phyloP scores from a whole-genome alignment of 2,329 filamentous ascomycete genomes.

The Phialemoniopsis sp. region DNA sequence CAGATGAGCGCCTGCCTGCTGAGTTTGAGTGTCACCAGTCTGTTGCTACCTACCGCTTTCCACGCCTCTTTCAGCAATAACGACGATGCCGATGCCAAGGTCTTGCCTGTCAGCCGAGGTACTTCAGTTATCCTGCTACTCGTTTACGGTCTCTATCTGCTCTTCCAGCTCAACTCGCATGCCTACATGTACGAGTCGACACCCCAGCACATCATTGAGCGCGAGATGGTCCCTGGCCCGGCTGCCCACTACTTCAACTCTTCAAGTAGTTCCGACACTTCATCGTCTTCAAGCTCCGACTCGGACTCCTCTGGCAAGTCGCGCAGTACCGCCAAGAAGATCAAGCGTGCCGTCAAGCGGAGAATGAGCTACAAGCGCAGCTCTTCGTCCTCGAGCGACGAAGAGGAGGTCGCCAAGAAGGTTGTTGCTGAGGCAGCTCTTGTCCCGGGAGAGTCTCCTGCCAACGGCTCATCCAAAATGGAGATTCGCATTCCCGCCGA shows the following conservation, averaged over 20 bases:
- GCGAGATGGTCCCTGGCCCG: constrained; percentile 64
- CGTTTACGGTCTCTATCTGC: constrained; percentile 69
- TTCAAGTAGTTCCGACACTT: constrained; percentile 34
- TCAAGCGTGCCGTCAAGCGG: constrained; percentile 57
- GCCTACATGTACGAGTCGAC: constrained; percentile 65
- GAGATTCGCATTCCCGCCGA: neutral
- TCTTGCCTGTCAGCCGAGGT: constrained; percentile 70
- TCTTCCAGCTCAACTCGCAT: constrained; percentile 73
- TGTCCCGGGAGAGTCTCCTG: neutral
- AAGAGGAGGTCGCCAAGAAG: constrained; percentile 20
- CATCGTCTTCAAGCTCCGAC: constrained; percentile 45
- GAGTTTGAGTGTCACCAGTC: constrained; percentile 52
- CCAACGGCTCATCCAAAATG: neutral
- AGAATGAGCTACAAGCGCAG: constrained; percentile 63
- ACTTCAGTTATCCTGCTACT: constrained; percentile 71
- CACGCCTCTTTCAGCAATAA: constrained; percentile 65
- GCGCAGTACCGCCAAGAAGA: constrained; percentile 49
- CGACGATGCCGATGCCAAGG: constrained; percentile 52
- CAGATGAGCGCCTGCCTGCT: constrained; percentile 70
- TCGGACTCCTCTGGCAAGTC: constrained; percentile 47
- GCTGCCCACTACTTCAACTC: constrained; percentile 60
- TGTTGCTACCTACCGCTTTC: constrained; percentile 39
- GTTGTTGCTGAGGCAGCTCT: neutral
- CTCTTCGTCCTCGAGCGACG: constrained; percentile 39
- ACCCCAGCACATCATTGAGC: constrained; percentile 59